Conservation (phyloP, 768 basidiomycete species). For the Lentinula detonsa region DNA sequence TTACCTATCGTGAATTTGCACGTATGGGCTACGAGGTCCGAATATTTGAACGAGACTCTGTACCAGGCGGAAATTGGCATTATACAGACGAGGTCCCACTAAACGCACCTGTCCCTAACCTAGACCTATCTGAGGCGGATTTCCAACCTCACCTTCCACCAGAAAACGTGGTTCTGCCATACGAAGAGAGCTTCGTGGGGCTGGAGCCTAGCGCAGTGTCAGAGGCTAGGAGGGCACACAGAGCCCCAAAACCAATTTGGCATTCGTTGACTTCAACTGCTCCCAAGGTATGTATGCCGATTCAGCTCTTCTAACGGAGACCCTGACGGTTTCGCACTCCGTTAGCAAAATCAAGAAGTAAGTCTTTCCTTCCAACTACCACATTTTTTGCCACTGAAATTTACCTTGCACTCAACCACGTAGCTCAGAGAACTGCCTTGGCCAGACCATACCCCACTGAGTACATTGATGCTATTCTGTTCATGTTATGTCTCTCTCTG, state of each 20-base stretch:
- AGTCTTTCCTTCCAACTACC: background rate
- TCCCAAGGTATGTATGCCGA: constrained; percentile 20
- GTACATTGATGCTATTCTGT: constrained; percentile 12
- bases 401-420: background rate
- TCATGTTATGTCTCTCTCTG: background rate
- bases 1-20: constrained; percentile 28
- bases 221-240: constrained; percentile 19
- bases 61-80: constrained; percentile 37
- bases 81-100: constrained; percentile 31
- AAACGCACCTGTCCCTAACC: constrained; percentile 30
- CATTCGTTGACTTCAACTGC: constrained; percentile 26
- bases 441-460: constrained; percentile 26
- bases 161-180: constrained; percentile 20
- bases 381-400: no score
- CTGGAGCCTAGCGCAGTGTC: constrained; percentile 12
- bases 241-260: constrained; percentile 33
- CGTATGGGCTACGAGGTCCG: constrained; percentile 24
- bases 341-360: constrained; percentile 10
- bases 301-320: background rate
- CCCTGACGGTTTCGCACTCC: no score
- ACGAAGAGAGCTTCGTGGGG: constrained; percentile 19
- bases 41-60: constrained; percentile 30
- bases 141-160: constrained; percentile 31
- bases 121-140: constrained; percentile 24
- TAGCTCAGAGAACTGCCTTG: constrained; percentile 26